A percentile compares a stretch with the other conserved stretches of the same genome.
These are phyloP conservation scores for Rhizophlyctis rosea DNA, from an alignment of 192 early-diverging fungal species.

Conservation along the genomic window DNA sequence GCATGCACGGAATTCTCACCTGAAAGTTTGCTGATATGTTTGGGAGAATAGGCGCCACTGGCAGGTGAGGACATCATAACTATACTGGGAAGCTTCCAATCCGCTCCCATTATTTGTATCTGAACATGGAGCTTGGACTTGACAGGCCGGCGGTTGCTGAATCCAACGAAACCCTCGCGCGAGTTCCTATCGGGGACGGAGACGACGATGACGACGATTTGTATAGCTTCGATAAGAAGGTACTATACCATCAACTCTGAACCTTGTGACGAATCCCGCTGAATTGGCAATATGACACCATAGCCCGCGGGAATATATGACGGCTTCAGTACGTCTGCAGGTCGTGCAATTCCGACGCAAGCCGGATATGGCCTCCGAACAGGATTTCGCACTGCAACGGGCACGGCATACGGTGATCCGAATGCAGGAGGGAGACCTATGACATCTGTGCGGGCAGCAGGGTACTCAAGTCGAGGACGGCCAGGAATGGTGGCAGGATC, in stretches of 20 bases:
- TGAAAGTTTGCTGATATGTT: no score
- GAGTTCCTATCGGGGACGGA: no score
- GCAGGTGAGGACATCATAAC: no score
- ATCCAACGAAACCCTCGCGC: no score
- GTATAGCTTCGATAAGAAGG: slow-evolving; percentile 56
- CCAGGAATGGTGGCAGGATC: slow-evolving; percentile 30
- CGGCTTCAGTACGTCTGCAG: slow-evolving; percentile 18
- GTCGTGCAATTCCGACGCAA: slow-evolving; percentile 14
- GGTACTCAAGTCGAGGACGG: slow-evolving; percentile 52
- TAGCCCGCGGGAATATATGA: not conserved
- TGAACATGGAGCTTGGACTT: no score
- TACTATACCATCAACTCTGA: not conserved
- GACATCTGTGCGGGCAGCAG: slow-evolving; percentile 57
- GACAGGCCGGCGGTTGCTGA: no score
- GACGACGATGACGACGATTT: slow-evolving; percentile 44
- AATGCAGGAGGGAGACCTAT: slow-evolving; percentile 44
- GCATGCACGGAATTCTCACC: no score
- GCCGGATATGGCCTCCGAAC: slow-evolving; percentile 23
- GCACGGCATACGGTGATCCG: slow-evolving; percentile 10
- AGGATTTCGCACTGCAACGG: slow-evolving; percentile 13
- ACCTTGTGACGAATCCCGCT: not conserved
- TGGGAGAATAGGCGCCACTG: no score
- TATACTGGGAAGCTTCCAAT: no score
- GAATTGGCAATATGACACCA: slow-evolving; percentile 3
- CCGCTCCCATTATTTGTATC: no score